A percentile compares a stretch with the other conserved stretches of the same genome.
phyloP scores from a whole-genome alignment of 257 asterid species.

The Ligustrum vulgare region DNA sequence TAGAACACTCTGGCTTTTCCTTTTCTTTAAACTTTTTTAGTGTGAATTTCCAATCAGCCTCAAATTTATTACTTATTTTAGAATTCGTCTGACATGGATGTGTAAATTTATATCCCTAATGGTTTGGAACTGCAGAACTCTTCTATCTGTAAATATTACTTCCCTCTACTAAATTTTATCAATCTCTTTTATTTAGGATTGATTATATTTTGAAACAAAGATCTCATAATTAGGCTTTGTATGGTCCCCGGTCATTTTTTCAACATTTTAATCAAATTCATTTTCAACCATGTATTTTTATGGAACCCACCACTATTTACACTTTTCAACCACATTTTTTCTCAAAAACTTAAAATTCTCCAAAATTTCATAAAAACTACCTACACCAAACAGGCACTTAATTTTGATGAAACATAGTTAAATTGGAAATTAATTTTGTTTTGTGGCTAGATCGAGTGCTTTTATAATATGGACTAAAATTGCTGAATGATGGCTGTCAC shows the following conservation, averaged over 20 bases:
- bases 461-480: not conserved
- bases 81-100: not conserved
- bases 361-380: no score
- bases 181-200: not conserved
- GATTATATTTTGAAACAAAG: not conserved
- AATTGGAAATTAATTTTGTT: not conserved
- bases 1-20: not conserved
- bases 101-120: not conserved
- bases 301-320: no score
- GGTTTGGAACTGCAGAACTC: not conserved
- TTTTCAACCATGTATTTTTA: no score
- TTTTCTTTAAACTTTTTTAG: not conserved
- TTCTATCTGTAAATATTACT: not conserved
- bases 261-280: no score
- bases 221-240: not conserved
- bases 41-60: not conserved
- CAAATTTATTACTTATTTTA: not conserved
- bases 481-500: not conserved
- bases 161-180: not conserved
- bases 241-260: no score
- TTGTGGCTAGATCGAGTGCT: not conserved
- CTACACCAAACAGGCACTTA: no score
- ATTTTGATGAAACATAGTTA: not conserved
- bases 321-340: no score
- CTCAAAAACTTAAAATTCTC: no score